A percentile compares a stretch with the other conserved stretches of the same genome.
These are phyloP conservation scores for Acanthochlamys bracteata DNA, from an alignment of 106 monocot genomes.

Conservation along the genomic window DNA sequence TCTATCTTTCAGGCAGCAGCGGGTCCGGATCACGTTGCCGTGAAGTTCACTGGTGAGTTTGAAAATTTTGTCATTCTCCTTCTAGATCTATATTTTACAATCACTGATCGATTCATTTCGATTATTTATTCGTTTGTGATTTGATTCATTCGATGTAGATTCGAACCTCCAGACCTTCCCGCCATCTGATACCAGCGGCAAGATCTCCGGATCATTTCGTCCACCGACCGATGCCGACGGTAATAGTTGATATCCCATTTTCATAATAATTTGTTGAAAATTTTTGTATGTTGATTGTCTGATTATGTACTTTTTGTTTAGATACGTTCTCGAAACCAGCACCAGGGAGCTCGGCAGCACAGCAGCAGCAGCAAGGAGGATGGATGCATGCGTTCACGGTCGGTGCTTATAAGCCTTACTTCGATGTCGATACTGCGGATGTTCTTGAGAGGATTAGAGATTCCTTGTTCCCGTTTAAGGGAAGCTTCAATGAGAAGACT, in stretches of 20 bases:
- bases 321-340: conserved; percentile 12
- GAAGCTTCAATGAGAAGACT: conserved; percentile 6
- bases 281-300: neutral
- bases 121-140: neutral
- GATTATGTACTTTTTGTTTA: neutral
- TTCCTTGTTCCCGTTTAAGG: conserved; percentile 5
- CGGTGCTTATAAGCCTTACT: conserved; percentile 8
- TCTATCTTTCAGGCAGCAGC: conserved; percentile 7
- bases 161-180: conserved; percentile 14
- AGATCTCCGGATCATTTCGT: conserved; percentile 8
- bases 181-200: conserved; percentile 6
- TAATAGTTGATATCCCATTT: neutral
- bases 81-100: neutral
- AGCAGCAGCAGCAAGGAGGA: conserved; percentile 1
- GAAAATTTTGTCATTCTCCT: neutral
- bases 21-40: conserved; percentile 4
- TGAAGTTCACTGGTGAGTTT: conserved; percentile 4
- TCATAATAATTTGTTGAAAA: neutral
- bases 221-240: conserved; percentile 9
- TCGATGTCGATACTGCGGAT: conserved; percentile 6
- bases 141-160: neutral
- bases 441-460: conserved; percentile 6
- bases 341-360: neutral
- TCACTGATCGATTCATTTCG: neutral
- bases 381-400: conserved; percentile 7